Evolutionary conservation across 1,284 basidiomycete genomes (phyloP).

Genomic region (Lentinula novae-zelandiae): DNA sequence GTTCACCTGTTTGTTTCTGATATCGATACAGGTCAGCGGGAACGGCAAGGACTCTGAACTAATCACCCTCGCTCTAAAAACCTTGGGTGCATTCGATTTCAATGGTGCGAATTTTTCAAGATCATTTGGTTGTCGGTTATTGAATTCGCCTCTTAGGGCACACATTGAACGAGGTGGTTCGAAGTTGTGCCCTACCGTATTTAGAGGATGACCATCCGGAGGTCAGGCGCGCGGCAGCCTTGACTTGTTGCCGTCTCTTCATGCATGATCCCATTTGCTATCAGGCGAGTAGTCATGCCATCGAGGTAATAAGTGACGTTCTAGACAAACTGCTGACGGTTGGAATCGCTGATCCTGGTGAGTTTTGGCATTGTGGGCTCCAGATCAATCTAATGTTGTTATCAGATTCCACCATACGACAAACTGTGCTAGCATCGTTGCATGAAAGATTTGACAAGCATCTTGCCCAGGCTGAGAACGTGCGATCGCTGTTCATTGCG

Average conservation of each 20-base stretch:
- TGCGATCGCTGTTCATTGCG: conserved; percentile 95
- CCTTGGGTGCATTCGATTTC: conserved; percentile 94
- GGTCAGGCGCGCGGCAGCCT: conserved; percentile 86
- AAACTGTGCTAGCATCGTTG: conserved; percentile 83
- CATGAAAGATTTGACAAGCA: conserved; percentile 98
- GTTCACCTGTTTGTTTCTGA: conserved; percentile 4
- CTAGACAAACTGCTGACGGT: conserved; percentile 96
- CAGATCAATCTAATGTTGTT: conserved; percentile 4
- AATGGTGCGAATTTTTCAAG: conserved; percentile 51
- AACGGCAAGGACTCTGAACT: conserved; percentile 68
- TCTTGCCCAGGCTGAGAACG: conserved; percentile 98
- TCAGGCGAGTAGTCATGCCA: conserved; percentile 94
- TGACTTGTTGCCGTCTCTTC: conserved; percentile 91
- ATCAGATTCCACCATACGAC: conserved; percentile 79
- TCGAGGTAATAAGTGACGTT: conserved; percentile 97
- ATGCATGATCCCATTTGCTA: conserved; percentile 96
- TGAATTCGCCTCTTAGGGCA: conserved; percentile 54
- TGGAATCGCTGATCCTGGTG: conserved; percentile 95
- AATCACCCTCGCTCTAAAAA: conserved; percentile 83
- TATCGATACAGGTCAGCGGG: conserved; percentile 31
- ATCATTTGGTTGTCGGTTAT: conserved; percentile 14
- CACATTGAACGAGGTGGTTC: conserved; percentile 94
- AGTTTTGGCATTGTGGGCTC: conserved; percentile 16
- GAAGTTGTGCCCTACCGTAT: conserved; percentile 89
- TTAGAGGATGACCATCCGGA: conserved; percentile 91